Base-by-base conservation (phyloP, 345 rosid species). In the Kandelia obovata region DNA sequence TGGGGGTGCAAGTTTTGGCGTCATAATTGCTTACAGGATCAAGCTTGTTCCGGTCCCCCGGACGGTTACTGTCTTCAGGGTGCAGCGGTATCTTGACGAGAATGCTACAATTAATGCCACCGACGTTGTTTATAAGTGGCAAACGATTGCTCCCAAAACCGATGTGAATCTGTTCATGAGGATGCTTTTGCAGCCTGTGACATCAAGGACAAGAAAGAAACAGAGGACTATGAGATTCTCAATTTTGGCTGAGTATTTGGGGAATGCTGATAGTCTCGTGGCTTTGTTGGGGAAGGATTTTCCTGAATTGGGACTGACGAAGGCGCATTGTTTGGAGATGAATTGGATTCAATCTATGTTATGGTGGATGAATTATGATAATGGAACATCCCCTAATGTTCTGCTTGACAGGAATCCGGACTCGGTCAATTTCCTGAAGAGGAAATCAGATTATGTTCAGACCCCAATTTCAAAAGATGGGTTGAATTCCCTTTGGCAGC, bases 391-490 rank as follows among this genome's bases (percentile, higher is more conserved):
- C 11, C 88, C 84, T 0, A 76, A 76, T 20, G 84, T 65, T 27
- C 75, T 91, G 47, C 85, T 85, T 0, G 84, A 84, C 34, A 67
- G 95, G 49, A 46, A 83, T 4, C 80, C 75, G 0, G 69, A 85
- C 60, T 19, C 73, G 0, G 83, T 85, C 1, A 43, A 58, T 32
- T 87, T 83, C 77, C 26, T 78, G 3, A 91, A 91, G 74, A 86
- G 96, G 80, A 92, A 86, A 51, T 92, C 97, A 0, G 93, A 92
- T 67, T 89, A 89, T 37, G 89, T 89, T 0, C 84, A 43, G 35
- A 72, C 67, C 0, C 83, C 80, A 13, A 86, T 92, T 53, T 53
- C 82, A 0, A 83, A 61, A 64, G 49, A 68, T 1, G 82, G 74
- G 17, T 62, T 92, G 34, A 79, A 79, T 28, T 69, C 71, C 30